Evolutionary conservation across 2,329 filamentous ascomycete species (phyloP), one percentile per base, ranked within the genome.

Genomic region (Claviceps quebecensis): DNA sequence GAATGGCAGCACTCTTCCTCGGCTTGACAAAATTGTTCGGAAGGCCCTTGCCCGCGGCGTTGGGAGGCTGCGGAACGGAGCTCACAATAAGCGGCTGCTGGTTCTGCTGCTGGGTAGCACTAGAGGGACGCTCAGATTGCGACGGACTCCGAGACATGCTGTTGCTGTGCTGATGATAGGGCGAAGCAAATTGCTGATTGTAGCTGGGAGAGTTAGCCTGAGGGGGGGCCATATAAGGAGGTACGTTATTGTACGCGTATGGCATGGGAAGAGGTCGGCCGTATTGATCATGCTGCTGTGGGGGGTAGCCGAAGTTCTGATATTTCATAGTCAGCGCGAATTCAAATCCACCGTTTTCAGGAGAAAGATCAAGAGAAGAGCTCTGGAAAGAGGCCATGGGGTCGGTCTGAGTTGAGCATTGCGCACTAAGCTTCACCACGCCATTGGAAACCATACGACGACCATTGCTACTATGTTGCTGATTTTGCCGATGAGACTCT

Each of bases 111-210:
- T 80, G 86, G 70, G 63, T 81, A 66, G 72, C 86, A 68, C 87
- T 86, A 26, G 83, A 75, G 39, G 76, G 76, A 47, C 79, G 71
- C 60, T 82, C 77, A n/a, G 86, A 77, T 66, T 93, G 86, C 2
- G 88, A 94, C 2, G 85, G 80, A 54, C 81, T 89, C 59, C 90
- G 84, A 2, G 90, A 93, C 84, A 95, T 90, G 72, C 53, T 78
- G 70, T 55, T 83, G 76, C 65, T 84, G 78, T 55, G 78, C 59
- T 72, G 73, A 66, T 61, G 70, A 47, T 61, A 67, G 56, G 61
- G 69, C 55, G 61, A 60, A 7, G 63, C 67, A 53, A 71, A 77
- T 19, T 67, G 67, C 49, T 74, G 72, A 53, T 72, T 71, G 56
- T 69, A 80, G n/a, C 69, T 68, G 23, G 76, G 75, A 9, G 72